phyloP scores from a whole-genome alignment of 2,329 filamentous ascomycete genomes.

The Colletotrichum sp. region DNA sequence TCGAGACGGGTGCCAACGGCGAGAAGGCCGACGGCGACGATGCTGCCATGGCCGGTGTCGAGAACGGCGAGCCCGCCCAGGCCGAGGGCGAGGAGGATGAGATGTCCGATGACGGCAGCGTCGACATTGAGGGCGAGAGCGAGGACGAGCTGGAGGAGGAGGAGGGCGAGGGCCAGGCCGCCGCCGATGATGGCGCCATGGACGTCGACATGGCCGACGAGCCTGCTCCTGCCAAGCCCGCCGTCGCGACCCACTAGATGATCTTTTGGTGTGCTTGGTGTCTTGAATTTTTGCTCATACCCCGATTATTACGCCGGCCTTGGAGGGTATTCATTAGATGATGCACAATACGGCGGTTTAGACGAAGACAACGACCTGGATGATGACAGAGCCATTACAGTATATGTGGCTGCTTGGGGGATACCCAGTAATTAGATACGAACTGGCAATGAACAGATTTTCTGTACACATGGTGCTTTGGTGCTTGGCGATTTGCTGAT shows the following conservation, averaged over 20 bases:
- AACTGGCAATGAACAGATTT: conserved; percentile 5
- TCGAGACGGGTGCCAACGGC: conserved; percentile 49
- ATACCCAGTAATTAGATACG: conserved; percentile 18
- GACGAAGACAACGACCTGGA: conserved; percentile 22
- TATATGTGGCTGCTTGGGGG: conserved; percentile 4
- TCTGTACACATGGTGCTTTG: neutral
- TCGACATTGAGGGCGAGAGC: conserved; percentile 80
- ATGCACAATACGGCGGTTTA: conserved; percentile 19
- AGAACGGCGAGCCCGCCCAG: conserved; percentile 52
- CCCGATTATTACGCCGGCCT: conserved; percentile 12
- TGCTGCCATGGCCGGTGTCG: conserved; percentile 76
- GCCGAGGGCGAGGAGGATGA: conserved; percentile 70
- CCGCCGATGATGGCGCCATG: conserved; percentile 51
- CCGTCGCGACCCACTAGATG: conserved; percentile 25
- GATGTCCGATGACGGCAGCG: conserved; percentile 75
- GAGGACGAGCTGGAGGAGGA: conserved; percentile 75
- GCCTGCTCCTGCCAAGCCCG: conserved; percentile 36
- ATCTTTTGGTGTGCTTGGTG: conserved; percentile 3
- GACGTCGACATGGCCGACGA: conserved; percentile 51
- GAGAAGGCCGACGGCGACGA: conserved; percentile 63
- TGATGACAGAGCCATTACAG: conserved; percentile 17
- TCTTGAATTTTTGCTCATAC: conserved; percentile 20
- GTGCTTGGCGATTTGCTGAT: neutral
- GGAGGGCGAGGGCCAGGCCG: conserved; percentile 41
- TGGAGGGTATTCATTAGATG: neutral